Base-by-base conservation (phyloP, 1,284 basidiomycete species). In the Sporisorium scitamineum region DNA sequence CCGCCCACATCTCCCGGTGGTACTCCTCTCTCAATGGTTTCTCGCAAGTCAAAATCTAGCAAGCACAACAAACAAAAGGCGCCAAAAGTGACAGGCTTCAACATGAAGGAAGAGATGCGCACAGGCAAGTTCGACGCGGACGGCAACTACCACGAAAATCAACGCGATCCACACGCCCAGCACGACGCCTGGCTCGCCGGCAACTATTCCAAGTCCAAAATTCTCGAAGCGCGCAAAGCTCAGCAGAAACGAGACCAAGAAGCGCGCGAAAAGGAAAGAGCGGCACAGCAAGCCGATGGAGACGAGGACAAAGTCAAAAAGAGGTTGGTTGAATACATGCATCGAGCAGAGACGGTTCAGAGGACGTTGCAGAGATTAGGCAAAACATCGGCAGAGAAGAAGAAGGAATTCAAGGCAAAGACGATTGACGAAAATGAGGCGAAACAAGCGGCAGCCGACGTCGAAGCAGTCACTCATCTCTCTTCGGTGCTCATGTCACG, bases 61-160 rank as follows among this genome's bases (percentile, higher is more conserved):
- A 63, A 60, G 32, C 26, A 13, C 18, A 52, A 41, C 54, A 58
- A 71, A 27, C 7, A 53, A 22, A 70, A 75, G 54, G 26, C 96
- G 97, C 95, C 97, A 86, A 93, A 95, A 81, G 85, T 98, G 14
- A 95, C 94, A 9, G 92, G 93, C 32, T 99, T 99, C 90, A 97
- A 99, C 86, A 98, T 99, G 97, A 93, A 95, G 77, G 92, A 93
- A 77, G 97, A 99, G 89, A 95, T 99, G 92, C 91, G 93, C 81
- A 94, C 97, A 85, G 97, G 97, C 34, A 93, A 94, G 80, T 97
- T 99, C 87, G 92, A 94, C 11, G 93, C 92, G 63, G 96, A 98
- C 80, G 97, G 97, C 51, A 86, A 84, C 67, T 97, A 95, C 85
- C 89, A 95, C 60, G 90, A 90, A 62, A 91, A 94, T 54, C 92